A percentile compares a stretch with the other conserved stretches of the same genome.
phyloP scores from a whole-genome alignment of 805 yeast species.

The Saccharomycopsis fodiens region DNA sequence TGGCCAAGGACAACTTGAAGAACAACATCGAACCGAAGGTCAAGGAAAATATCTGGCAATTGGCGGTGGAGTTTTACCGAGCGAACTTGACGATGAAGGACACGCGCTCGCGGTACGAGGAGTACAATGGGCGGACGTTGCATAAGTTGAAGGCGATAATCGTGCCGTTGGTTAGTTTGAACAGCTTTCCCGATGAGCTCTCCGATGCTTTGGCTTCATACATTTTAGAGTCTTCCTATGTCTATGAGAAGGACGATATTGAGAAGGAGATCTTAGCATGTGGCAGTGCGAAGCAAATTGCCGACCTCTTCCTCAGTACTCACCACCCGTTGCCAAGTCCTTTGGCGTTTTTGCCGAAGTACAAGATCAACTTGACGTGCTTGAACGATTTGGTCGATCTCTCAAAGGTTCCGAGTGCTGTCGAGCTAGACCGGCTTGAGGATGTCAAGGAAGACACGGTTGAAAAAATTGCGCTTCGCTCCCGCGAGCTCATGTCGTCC shows the following conservation, averaged over 20 bases:
- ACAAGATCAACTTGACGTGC: slow-evolving; percentile 46
- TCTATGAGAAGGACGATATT: slow-evolving; percentile 49
- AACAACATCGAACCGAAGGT: slow-evolving; percentile 8
- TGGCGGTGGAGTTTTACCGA: slow-evolving; percentile 34
- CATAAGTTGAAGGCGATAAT: slow-evolving; percentile 33
- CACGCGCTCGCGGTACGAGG: slow-evolving; percentile 32
- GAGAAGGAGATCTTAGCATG: slow-evolving; percentile 29
- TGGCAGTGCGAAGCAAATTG: slow-evolving; percentile 29
- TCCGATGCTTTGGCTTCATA: slow-evolving; percentile 38
- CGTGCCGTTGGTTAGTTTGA: slow-evolving; percentile 32
- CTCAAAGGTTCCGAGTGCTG: slow-evolving; percentile 24
- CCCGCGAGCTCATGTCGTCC: slow-evolving; percentile 23
- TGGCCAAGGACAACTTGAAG: slow-evolving; percentile 21
- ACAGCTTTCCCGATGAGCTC: slow-evolving; percentile 25
- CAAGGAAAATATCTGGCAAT: slow-evolving; percentile 30
- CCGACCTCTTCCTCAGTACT: slow-evolving; percentile 26
- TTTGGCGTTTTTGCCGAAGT: slow-evolving; percentile 36
- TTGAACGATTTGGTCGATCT: slow-evolving; percentile 44
- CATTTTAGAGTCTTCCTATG: slow-evolving; percentile 53
- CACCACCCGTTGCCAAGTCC: slow-evolving; percentile 60
- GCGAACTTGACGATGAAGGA: slow-evolving; percentile 32
- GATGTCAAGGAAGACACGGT: not conserved
- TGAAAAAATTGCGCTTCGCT: slow-evolving; percentile 10
- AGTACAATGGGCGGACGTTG: slow-evolving; percentile 40
- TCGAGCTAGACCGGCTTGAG: not conserved